Conservation (phyloP, 345 rosid genomes). For the Turritis glabra region DNA sequence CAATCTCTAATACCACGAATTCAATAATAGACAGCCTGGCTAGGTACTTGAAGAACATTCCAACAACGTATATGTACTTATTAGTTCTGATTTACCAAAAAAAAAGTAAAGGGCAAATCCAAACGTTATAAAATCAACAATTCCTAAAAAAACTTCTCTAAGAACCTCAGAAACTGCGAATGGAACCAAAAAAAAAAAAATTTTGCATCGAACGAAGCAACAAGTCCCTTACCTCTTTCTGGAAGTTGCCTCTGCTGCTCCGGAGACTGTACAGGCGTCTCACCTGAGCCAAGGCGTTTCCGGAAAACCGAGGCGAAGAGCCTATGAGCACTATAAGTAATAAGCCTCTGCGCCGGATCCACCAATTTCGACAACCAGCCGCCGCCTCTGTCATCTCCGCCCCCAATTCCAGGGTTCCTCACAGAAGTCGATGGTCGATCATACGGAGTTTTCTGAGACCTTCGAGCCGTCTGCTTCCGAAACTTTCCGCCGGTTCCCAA, state of each 20-base stretch:
- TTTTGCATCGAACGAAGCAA: background rate
- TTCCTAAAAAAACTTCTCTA: background rate
- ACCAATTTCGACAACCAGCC: constrained; percentile 88
- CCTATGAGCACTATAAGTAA: constrained; percentile 72
- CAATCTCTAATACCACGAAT: background rate
- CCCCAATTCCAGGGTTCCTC: constrained; percentile 45
- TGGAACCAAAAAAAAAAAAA: background rate
- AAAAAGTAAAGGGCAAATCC: background rate
- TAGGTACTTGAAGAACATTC: constrained; percentile 5
- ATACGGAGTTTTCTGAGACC: constrained; percentile 65
- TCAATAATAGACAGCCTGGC: background rate
- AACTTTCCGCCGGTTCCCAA: constrained; percentile 71
- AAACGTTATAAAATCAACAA: background rate
- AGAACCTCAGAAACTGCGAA: background rate
- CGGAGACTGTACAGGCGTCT: constrained; percentile 27
- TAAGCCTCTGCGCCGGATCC: constrained; percentile 88
- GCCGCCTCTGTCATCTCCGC: constrained; percentile 30
- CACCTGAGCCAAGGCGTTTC: constrained; percentile 61
- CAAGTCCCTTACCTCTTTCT: constrained; percentile 42
- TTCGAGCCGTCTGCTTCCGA: constrained; percentile 59
- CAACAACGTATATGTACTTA: background rate
- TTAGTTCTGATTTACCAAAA: background rate
- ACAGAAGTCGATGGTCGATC: constrained; percentile 60
- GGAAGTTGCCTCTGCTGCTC: constrained; percentile 40
- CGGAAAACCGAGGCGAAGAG: constrained; percentile 73